phyloP scores from a whole-genome alignment of 805 yeast genomes.

The Komagataella populi region DNA sequence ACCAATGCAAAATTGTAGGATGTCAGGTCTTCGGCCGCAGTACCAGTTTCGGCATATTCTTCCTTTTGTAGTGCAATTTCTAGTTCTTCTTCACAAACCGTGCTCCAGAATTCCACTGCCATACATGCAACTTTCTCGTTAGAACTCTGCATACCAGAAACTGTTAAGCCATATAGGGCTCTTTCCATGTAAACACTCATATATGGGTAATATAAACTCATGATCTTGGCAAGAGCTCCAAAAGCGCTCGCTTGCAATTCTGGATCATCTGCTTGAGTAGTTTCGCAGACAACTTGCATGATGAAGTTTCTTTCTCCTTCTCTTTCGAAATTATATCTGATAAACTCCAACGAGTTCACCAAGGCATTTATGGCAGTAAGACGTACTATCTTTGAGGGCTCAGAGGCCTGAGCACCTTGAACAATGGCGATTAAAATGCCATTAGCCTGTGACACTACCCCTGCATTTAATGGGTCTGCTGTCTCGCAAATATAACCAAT shows the following conservation, averaged over 20 bases:
- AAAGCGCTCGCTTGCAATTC: constrained; percentile 90
- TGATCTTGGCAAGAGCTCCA: constrained; percentile 87
- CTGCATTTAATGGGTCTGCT: constrained; percentile 72
- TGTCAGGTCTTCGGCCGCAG: constrained; percentile 24
- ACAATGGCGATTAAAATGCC: constrained; percentile 92
- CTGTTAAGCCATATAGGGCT: constrained; percentile 83
- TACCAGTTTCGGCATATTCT: constrained; percentile 38
- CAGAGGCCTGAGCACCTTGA: constrained; percentile 86
- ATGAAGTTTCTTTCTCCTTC: constrained; percentile 94
- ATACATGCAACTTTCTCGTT: constrained; percentile 87
- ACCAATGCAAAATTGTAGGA: constrained; percentile 73
- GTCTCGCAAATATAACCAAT: constrained; percentile 95
- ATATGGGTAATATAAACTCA: constrained; percentile 75
- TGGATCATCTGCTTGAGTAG: constrained; percentile 77
- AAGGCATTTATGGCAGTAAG: constrained; percentile 87
- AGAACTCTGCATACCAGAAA: constrained; percentile 74
- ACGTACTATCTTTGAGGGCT: constrained; percentile 63
- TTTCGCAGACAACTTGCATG: constrained; percentile 98
- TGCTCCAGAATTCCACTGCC: constrained; percentile 98
- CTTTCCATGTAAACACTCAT: constrained; percentile 97
- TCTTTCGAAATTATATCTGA: constrained; percentile 74
- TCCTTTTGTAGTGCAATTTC: constrained; percentile 61
- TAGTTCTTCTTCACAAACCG: constrained; percentile 97
- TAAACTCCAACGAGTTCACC: constrained; percentile 82
- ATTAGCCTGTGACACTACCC: constrained; percentile 72